Conservation (phyloP, 192 early-diverging fungal species). For the Haplosporangium gracile region DNA sequence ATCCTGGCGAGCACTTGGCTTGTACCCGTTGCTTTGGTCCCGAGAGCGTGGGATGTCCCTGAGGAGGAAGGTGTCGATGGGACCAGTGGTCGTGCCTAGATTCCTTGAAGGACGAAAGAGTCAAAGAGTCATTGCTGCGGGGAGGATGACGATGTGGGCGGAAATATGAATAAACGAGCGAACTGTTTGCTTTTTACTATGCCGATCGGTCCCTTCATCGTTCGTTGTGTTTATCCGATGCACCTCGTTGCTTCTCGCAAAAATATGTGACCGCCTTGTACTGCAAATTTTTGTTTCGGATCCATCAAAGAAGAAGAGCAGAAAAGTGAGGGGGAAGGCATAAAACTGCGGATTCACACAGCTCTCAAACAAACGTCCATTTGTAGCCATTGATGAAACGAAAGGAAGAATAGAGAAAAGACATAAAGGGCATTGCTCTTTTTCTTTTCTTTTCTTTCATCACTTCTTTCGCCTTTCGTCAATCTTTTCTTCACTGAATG, state of each 20-base stretch:
- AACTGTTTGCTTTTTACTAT: too few species aligned
- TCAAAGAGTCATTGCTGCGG: background rate
- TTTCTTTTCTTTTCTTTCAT: background rate
- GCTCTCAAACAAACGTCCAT: background rate
- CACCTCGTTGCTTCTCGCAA: too few species aligned
- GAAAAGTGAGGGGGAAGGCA: background rate
- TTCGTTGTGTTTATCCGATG: too few species aligned
- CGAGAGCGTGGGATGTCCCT: constrained; percentile 56
- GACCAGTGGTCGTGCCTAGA: background rate
- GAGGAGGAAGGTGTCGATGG: constrained; percentile 7
- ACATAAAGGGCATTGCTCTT: background rate
- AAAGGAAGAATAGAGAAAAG: background rate
- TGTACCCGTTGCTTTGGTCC: constrained; percentile 57
- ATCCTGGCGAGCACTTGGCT: constrained; percentile 60
- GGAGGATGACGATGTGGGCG: background rate
- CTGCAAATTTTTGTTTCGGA: too few species aligned
- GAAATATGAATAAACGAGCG: too few species aligned
- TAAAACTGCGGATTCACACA: constrained; percentile 5
- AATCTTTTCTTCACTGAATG: background rate
- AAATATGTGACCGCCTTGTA: too few species aligned
- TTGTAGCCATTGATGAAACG: background rate
- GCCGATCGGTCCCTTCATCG: too few species aligned
- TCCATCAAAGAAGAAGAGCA: too few species aligned
- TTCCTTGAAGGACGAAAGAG: background rate
- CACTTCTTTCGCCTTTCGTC: background rate